Percentiles rank a stretch among this genome's conserved stretches.
Conservation (phyloP, 208 protist genomes). For the Wallacemonas sp. region DNA sequence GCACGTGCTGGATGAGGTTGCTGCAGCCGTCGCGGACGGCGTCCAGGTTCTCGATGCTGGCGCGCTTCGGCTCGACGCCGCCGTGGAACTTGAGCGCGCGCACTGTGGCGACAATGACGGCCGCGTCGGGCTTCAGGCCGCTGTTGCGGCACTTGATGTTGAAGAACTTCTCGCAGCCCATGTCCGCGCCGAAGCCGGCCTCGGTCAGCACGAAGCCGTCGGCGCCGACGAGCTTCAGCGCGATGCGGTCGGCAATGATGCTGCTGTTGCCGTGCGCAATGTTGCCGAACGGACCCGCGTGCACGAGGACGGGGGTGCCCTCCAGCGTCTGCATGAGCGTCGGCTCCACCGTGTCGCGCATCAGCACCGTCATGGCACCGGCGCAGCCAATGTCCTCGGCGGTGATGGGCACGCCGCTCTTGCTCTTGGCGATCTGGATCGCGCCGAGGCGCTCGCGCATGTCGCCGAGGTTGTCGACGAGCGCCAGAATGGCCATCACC, state of each 20-base stretch:
- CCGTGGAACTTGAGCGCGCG: slow-evolving; percentile 98
- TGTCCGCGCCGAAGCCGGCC: slow-evolving; percentile 95
- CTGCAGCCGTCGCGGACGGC: slow-evolving; percentile 82
- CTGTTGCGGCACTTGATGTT: slow-evolving; percentile 98
- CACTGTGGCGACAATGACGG: slow-evolving; percentile 96
- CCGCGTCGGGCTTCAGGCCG: slow-evolving; percentile 93
- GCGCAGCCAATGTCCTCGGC: slow-evolving; percentile 92
- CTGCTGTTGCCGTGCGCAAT: slow-evolving; percentile 99
- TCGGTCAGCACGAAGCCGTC: slow-evolving; percentile 97
- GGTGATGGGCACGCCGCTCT: slow-evolving; percentile 79
- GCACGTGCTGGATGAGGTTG: slow-evolving; percentile 95
- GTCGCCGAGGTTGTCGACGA: slow-evolving; percentile 92
- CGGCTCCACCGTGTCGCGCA: slow-evolving; percentile 96
- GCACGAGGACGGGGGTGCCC: slow-evolving; percentile 95
- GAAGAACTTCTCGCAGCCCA: slow-evolving; percentile 98
- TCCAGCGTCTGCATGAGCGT: slow-evolving; percentile 98
- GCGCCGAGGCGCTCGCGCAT: slow-evolving; percentile 91
- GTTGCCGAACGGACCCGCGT: slow-evolving; percentile 99
- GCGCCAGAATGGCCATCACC: slow-evolving; percentile 98
- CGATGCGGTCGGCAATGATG: slow-evolving; percentile 96
- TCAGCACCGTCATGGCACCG: slow-evolving; percentile 95
- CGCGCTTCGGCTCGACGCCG: slow-evolving; percentile 79
- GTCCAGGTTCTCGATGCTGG: slow-evolving; percentile 83
- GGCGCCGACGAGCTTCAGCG: slow-evolving; percentile 94
- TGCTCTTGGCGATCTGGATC: slow-evolving; percentile 87